Percentiles rank a stretch among this genome's conserved stretches.
phyloP scores from a whole-genome alignment of 192 early-diverging fungal genomes.

The Backusella morwellensis region DNA sequence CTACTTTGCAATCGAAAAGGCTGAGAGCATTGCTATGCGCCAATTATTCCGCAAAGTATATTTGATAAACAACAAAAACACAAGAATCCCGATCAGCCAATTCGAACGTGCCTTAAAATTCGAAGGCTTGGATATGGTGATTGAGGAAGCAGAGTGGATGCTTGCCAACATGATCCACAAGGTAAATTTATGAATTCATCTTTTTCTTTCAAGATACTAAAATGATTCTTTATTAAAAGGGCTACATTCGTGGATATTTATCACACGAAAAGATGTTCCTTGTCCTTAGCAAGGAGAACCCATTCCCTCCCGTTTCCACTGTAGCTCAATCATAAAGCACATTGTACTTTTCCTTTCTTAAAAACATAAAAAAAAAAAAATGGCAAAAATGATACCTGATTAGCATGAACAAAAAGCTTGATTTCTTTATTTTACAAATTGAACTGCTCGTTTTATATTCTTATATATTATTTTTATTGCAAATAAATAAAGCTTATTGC shows the following conservation, averaged over 20 bases:
- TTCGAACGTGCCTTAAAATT: conserved; percentile 65
- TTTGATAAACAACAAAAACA: conserved; percentile 38
- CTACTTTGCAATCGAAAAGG: conserved; percentile 81
- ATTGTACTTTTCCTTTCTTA: neutral
- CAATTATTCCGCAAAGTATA: conserved; percentile 77
- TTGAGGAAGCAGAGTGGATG: conserved; percentile 82
- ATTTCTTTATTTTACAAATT: too few species aligned
- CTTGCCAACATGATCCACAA: conserved; percentile 89
- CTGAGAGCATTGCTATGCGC: conserved; percentile 67
- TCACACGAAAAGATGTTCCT: conserved; percentile 73
- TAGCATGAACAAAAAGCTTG: too few species aligned
- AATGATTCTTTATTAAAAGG: conserved; percentile 36
- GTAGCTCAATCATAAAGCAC: neutral
- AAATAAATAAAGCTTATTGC: too few species aligned
- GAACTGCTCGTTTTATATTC: too few species aligned
- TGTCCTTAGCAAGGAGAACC: conserved; percentile 72
- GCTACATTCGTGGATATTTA: conserved; percentile 86
- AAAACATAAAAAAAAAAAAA: too few species aligned
- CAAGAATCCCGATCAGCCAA: conserved; percentile 55
- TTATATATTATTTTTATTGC: too few species aligned
- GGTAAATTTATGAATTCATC: conserved; percentile 36
- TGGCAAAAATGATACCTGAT: too few species aligned
- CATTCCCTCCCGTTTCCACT: conserved; percentile 65
- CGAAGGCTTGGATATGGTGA: conserved; percentile 53
- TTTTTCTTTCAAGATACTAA: neutral